These are phyloP conservation scores for Ophiosphaerella korrae DNA, from an alignment of 2,329 filamentous ascomycete species.

Conservation along the genomic window DNA sequence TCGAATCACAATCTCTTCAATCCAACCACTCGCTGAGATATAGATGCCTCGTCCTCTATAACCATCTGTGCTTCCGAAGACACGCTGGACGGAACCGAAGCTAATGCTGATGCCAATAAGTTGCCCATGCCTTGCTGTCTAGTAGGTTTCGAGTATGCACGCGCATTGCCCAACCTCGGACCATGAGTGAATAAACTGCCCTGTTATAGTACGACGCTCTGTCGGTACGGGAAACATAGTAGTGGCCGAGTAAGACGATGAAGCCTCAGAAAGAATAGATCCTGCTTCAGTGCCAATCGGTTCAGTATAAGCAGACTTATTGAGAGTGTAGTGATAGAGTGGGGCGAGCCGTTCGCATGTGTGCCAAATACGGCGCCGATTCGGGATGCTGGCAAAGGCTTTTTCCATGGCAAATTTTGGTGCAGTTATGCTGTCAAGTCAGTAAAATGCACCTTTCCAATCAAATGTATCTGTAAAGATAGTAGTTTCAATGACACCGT, in stretches of 20 bases:
- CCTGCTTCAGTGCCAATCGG: slow-evolving; percentile 9
- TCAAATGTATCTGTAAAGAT: slow-evolving; percentile 10
- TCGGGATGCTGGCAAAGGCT: slow-evolving; percentile 37
- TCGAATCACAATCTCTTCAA: slow-evolving; percentile 7
- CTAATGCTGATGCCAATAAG: slow-evolving; percentile 16
- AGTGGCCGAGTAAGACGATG: slow-evolving; percentile 9
- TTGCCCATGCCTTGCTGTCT: slow-evolving; percentile 3
- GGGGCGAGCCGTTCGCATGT: slow-evolving; percentile 10
- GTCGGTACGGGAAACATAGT: slow-evolving; percentile 12
- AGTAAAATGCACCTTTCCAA: slow-evolving; percentile 25
- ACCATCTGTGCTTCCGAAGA: slow-evolving; percentile 14
- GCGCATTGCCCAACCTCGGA: slow-evolving; percentile 7
- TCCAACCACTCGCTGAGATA: slow-evolving; percentile 15
- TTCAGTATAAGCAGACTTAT: not conserved
- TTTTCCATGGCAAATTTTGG: slow-evolving; percentile 23
- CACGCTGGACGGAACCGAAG: slow-evolving; percentile 6
- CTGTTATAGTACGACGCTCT: not conserved
- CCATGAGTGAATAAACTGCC: slow-evolving; percentile 20
- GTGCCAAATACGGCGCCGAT: slow-evolving; percentile 40
- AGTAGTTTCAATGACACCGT: not conserved
- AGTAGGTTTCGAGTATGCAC: slow-evolving; percentile 22
- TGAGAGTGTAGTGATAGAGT: slow-evolving; percentile 1
- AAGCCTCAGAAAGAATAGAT: slow-evolving; percentile 6
- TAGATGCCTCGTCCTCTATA: not conserved
- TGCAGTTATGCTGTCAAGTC: slow-evolving; percentile 22